Evolutionary conservation across 768 basidiomycete genomes (phyloP), one percentile per base, ranked within the genome.

Genomic region (Pulveroboletus sp.): DNA sequence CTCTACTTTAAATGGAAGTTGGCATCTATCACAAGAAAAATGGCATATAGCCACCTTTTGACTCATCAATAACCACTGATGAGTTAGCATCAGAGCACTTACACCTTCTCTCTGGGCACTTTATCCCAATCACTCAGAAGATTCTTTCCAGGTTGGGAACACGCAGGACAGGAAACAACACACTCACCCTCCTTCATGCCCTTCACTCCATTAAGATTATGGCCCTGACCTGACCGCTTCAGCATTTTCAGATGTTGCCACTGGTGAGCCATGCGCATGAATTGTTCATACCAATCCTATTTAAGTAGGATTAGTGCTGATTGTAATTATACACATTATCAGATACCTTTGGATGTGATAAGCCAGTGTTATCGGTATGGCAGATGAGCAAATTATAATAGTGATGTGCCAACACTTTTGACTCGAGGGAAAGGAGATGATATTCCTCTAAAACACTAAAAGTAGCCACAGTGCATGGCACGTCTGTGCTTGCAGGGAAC

Each of bases 1-100:
- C 54, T 49, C 6, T 58, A 42, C 43, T 67, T 68, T 12, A 69
- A 53, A 1, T 64, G 55, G 48, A 71, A 72, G 5, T n/a, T n/a
- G n/a, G n/a, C n/a, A n/a, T n/a, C n/a, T n/a, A n/a, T n/a, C n/a
- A n/a, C n/a, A n/a, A n/a, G 65, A 52, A 51, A 71, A 67, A 40
- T 29, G 1, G 20, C 30, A 23, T 47, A 39, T 4, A 32, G 11
- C 40, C 40, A 41, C 14, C 40, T 41, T 26, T 11, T 6, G 17
- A 29, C 4, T 27, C 30, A 34, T 36, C 1, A 6, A 32, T 24
- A 5, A 24, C 27, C 6, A 23, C 9, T 0, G 38, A 20, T 10
- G 24, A n/a, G n/a, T n/a, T n/a, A n/a, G n/a, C n/a, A n/a, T n/a
- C n/a, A n/a, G n/a, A n/a, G n/a, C n/a, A n/a, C n/a, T n/a, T n/a